Conservation (phyloP, 139 green algal genomes). For the Coelastrella sp. region DNA sequence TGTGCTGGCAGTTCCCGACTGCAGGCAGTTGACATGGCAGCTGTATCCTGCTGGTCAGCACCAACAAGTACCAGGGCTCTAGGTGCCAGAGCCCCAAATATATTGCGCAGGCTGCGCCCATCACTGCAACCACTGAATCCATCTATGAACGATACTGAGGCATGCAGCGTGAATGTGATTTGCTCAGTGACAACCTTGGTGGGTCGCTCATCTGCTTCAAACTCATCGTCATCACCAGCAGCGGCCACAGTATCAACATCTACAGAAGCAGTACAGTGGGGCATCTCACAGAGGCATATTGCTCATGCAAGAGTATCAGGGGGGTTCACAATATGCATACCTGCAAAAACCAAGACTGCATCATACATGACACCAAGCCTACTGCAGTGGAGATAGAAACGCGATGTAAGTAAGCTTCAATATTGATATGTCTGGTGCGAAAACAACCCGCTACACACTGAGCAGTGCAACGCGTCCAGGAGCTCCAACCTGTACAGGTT, state of each 20-base stretch:
- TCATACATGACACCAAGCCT: background rate
- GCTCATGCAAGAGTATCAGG: background rate
- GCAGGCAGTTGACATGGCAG: background rate
- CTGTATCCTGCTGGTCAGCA: conserved; percentile 28
- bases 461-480: conserved; percentile 23
- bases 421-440: conserved; percentile 25
- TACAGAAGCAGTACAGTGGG: background rate
- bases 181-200: conserved; percentile 37
- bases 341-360: too few relatives aligned
- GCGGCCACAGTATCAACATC: background rate
- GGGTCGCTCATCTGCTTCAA: background rate
- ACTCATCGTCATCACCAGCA: conserved; percentile 10
- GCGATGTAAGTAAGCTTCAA: background rate
- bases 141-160: background rate
- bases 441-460: conserved; percentile 39
- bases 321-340: too few relatives aligned
- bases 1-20: background rate
- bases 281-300: background rate
- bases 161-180: background rate
- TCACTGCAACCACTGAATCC: conserved; percentile 69
- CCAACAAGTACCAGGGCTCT: conserved; percentile 63
- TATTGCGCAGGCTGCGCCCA: conserved; percentile 70
- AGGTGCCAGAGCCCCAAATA: conserved; percentile 64
- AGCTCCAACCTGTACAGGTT: conserved; percentile 21
- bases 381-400: background rate